These are phyloP conservation scores for Eremothecium coryli DNA, from an alignment of 1,139 yeast species.

Conservation along the genomic window DNA sequence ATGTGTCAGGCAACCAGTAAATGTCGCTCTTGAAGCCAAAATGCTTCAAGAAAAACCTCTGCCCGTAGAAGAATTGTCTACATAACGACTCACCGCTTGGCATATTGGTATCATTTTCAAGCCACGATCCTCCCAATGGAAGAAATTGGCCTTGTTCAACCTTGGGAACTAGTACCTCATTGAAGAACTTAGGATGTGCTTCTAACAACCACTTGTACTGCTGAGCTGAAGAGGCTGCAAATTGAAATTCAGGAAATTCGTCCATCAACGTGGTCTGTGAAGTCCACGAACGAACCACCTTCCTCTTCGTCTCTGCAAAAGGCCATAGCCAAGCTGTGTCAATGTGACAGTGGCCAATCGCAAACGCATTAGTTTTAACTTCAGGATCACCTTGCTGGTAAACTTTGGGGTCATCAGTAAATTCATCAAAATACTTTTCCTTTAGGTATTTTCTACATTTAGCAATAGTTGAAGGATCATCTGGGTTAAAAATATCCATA, in stretches of 20 bases:
- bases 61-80: conserved; percentile 86
- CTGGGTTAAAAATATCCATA: conserved; percentile 68
- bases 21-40: conserved; percentile 68
- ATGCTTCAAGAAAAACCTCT: conserved; percentile 66
- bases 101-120: conserved; percentile 90
- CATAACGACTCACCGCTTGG: conserved; percentile 87
- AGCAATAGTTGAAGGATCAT: conserved; percentile 39
- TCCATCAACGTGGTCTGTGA: conserved; percentile 80
- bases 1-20: conserved; percentile 95
- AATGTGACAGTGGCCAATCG: conserved; percentile 90
- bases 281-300: conserved; percentile 91
- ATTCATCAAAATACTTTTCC: conserved; percentile 49
- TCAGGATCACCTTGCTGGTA: conserved; percentile 33
- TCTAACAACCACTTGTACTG: conserved; percentile 85
- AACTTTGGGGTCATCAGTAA: conserved; percentile 57
- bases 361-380: conserved; percentile 49
- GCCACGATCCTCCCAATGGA: conserved; percentile 97
- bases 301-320: conserved; percentile 87
- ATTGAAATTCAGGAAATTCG: conserved; percentile 82
- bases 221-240: conserved; percentile 93
- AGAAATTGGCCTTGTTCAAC: conserved; percentile 67
- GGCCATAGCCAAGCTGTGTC: conserved; percentile 99
- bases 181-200: conserved; percentile 75
- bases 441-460: conserved; percentile 62
- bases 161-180: conserved; percentile 49